Evolutionary conservation across 208 protist species (phyloP), one percentile per base, ranked within the genome.

Genomic region (Wallacemonas collosoma): DNA sequence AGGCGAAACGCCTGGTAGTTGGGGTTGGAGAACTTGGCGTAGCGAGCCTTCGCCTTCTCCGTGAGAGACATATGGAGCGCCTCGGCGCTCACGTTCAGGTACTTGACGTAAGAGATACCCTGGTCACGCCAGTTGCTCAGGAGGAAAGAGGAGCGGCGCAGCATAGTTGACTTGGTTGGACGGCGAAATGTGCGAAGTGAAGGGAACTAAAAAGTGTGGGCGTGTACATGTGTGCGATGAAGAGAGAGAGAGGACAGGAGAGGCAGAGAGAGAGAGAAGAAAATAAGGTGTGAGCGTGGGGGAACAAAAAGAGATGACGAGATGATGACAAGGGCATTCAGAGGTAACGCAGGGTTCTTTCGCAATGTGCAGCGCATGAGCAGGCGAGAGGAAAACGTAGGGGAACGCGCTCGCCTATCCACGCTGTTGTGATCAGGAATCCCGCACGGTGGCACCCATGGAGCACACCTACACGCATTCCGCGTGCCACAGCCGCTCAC

Each of bases 81-180:
- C 72, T 95, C 89, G 5, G 90, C 95, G 80, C 85, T 83, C 6
- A 97, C 87, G 71, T 97, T 97, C 3, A 97, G 85, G 76, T 97
- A 97, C 76, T 94, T 92, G 51, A 97, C 62, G 81, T 97, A 97
- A 71, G 85, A 94, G 75, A 97, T 93, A 56, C 92, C 92, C 69
- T 95, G 88, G 66, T 94, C 88, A 58, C 93, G 81, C 93, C 93
- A 97, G 73, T 41, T 80, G 61, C 73, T 92, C 60, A 93, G 74
- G 57, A 80, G 43, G 38, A 65, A 36, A 43, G 63, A 61, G 55
- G 87, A 82, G 68, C 89, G 89, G 65, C 89, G 88, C 60, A 96
- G 65, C 82, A 93, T 93, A 35, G 36, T 71, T 45, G 51, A 12
- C n/a, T 56, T 65, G 65, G 45, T 44, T 53, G 50, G 41, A n/a